Evolutionary conservation across 441 rosid species (phyloP).

Genomic region (Eutrema salsugineum): DNA sequence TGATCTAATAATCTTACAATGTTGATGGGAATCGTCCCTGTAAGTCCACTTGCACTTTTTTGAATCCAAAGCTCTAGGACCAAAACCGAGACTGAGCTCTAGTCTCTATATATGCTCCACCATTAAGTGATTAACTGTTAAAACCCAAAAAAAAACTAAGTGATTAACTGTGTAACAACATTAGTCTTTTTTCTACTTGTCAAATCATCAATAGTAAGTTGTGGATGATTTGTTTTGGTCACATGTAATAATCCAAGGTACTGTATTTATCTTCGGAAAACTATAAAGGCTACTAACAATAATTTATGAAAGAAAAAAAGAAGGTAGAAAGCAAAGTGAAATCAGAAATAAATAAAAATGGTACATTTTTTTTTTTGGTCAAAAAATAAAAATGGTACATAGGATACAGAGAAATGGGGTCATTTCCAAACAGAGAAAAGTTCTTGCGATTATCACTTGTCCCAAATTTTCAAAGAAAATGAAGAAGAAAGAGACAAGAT

Average conservation of each 20-base stretch:
- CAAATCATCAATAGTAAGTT: conserved; percentile 3
- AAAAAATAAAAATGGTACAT: conserved; percentile 1
- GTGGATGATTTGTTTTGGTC: conserved; percentile 21
- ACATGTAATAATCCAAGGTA: conserved; percentile 12
- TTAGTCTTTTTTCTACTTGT: neutral
- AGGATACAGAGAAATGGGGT: conserved; percentile 3
- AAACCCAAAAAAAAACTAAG: too few relatives aligned
- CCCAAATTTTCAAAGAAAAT: neutral
- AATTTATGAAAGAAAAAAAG: neutral
- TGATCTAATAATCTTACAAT: neutral
- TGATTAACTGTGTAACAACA: conserved; percentile 9
- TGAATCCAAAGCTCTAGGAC: neutral
- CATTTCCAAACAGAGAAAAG: neutral
- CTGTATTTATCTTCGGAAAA: neutral
- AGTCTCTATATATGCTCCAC: neutral
- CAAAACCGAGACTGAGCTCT: neutral
- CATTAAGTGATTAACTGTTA: conserved; percentile 3
- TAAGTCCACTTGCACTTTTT: neutral
- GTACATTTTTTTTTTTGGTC: too few relatives aligned
- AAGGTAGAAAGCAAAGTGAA: neutral
- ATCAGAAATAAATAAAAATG: neutral
- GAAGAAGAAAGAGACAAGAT: conserved; percentile 19
- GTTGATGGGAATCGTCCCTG: neutral
- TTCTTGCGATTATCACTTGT: conserved; percentile 4
- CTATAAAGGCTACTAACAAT: neutral